Evolutionary conservation across 306 rosid genomes (phyloP), one percentile per base, ranked within the genome.

Genomic region (Prunus mira): DNA sequence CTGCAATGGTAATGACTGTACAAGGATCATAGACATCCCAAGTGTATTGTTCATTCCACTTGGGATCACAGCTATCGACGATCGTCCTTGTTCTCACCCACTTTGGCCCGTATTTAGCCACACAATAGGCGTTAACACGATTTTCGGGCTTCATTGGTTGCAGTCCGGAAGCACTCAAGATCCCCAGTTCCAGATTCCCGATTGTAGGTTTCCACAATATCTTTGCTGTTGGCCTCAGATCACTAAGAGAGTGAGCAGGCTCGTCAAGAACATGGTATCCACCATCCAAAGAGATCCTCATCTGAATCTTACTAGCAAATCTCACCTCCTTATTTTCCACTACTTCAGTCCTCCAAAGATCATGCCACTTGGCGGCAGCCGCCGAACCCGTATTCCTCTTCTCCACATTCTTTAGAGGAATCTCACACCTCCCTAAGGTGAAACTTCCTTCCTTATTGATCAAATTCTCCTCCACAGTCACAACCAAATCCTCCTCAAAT

Each of bases 51-150:
- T 62, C 71, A 63, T 78, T 63, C 82, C 82, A 78, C 47, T 52
- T 51, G 18, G 82, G 82, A 32, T 32, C 50, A 9, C 34, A 9
- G 3, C 15, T 71, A 52, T 52, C 72, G 4, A 71, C 10, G 1
- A 64, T 38, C 0, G 82, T 78, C 15, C 58, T 50, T 18, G 77
- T 78, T 58, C 56, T 18, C n/a, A 34, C 65, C 82, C 72, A 78
- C 66, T 52, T 71, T 12, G 63, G 55, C 2, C 82, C 77, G 5
- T 78, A 78, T 5, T 71, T 78, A 4, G 57, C 72, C 15, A 78
- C 82, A 43, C 82, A 71, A 74, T 78, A 87, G 5, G 89, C 84
- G 55, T 87, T 84, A 0, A 85, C 82, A 5, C 69, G 71, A 17
- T 19, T 71, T 14, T 34, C 20, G 0, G 65, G 51, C 18, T 11